phyloP scores from a whole-genome alignment of 257 asterid genomes.

The Catharanthus roseus region DNA sequence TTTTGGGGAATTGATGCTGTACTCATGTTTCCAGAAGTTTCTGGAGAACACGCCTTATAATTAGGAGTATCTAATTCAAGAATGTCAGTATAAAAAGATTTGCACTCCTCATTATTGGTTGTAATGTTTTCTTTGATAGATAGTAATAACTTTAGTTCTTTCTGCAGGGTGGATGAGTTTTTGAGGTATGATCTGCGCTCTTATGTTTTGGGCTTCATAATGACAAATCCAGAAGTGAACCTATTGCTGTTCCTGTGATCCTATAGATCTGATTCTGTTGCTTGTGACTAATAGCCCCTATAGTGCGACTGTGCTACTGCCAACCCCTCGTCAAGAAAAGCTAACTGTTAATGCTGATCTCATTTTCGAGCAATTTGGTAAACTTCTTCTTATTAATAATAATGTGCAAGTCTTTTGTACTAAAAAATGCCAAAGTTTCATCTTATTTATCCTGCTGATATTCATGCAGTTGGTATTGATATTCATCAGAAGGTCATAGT shows the following conservation, averaged over 20 bases:
- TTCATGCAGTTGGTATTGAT: constrained; percentile 85
- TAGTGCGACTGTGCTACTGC: constrained; percentile 48
- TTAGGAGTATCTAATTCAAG: neutral
- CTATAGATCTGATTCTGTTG: constrained; percentile 18
- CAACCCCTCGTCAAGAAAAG: constrained; percentile 65
- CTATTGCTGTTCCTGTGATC: neutral
- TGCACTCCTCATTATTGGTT: neutral
- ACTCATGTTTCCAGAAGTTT: neutral
- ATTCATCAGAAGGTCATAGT: constrained; percentile 62
- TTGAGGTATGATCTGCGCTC: constrained; percentile 48
- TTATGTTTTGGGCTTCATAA: constrained; percentile 11
- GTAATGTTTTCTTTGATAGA: neutral
- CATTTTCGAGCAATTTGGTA: constrained; percentile 76
- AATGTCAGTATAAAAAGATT: neutral
- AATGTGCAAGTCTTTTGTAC: constrained; percentile 1
- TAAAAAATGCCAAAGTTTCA: constrained; percentile 14
- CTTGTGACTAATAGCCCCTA: constrained; percentile 66
- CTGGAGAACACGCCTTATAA: neutral
- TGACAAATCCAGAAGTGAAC: constrained; percentile 6
- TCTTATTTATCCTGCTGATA: constrained; percentile 23
- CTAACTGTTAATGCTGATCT: constrained; percentile 76
- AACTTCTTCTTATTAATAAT: constrained; percentile 23
- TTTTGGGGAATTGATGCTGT: neutral
- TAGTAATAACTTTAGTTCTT: constrained; percentile 19
- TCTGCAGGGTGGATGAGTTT: constrained; percentile 80